Conservation (phyloP, 805 yeast species). For the Metschnikowia gruessii region DNA sequence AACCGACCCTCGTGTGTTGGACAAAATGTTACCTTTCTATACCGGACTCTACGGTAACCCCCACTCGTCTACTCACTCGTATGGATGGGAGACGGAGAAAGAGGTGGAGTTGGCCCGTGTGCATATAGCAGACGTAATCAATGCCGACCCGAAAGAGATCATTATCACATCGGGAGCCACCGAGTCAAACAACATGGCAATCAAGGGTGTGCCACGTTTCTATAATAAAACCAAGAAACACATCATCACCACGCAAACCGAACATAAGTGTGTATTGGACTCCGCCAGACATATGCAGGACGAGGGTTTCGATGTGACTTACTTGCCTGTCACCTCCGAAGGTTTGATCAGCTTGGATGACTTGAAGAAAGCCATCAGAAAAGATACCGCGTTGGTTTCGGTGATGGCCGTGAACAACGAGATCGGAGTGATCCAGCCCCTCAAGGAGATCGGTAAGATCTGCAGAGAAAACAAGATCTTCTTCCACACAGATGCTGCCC, state of each 20-base stretch:
- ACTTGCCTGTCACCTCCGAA: constrained; percentile 75
- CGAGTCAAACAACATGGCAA: constrained; percentile 90
- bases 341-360: constrained; percentile 79
- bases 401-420: constrained; percentile 98
- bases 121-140: constrained; percentile 77
- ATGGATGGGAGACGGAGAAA: constrained; percentile 98
- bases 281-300: constrained; percentile 93
- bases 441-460: constrained; percentile 86
- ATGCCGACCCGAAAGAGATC: constrained; percentile 95
- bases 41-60: constrained; percentile 98
- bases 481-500: constrained; percentile 98
- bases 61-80: constrained; percentile 93
- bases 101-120: constrained; percentile 86
- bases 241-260: constrained; percentile 94
- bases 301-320: constrained; percentile 96
- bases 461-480: constrained; percentile 87
- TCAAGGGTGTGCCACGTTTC: constrained; percentile 95
- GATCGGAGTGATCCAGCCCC: constrained; percentile 95
- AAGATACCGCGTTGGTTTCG: constrained; percentile 87
- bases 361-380: constrained; percentile 78
- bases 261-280: constrained; percentile 98
- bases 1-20: constrained; percentile 93
- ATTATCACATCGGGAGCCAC: constrained; percentile 98
- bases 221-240: constrained; percentile 88
- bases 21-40: constrained; percentile 77